Evolutionary conservation across 805 yeast species (phyloP), one percentile per base, ranked within the genome.

Genomic region (baker's yeast (Saccharomyces cerevisiae)): DNA sequence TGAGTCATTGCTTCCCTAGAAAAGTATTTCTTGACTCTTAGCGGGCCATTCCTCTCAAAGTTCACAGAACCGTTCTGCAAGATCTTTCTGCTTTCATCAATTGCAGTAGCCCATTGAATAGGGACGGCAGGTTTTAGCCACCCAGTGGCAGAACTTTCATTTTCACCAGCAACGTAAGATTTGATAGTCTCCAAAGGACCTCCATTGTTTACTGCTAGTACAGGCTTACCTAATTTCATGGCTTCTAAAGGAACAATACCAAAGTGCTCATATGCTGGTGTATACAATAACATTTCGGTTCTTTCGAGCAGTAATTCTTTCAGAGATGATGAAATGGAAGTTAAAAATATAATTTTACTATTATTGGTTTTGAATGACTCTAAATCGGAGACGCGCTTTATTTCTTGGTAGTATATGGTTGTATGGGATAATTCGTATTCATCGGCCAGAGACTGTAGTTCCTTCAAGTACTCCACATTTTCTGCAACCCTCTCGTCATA

Each of bases 181-280:
- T 65, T 58, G 3, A 76, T 64, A 0, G 96, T 85, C 66, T 94
- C 99, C 36, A 84, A 70, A 0, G 99, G 99, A 0, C 99, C 99
- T 28, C 99, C 99, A 43, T 82, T 82, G 63, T 87, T 82, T 4
- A 85, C 84, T 0, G 97, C 97, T 51, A 94, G 72, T 0, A 91
- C 97, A 0, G 96, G 89, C 0, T 85, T 84, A 29, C 87, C 85
- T 54, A 80, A 76, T 49, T 85, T 77, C 97, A 94, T 91, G 11
- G 96, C 91, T 68, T 94, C 99, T 14, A 94, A 76, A 1, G 99
- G 99, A 9, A 94, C 99, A 59, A 94, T 94, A 13, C 99, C 99
- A 67, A 94, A 94, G 72, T 94, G 99, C 69, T 94, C 99, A 62
- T 79, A 79, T 0, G 87, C 77, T 2, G 99, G 99, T 0, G 99